A percentile compares a stretch with the other conserved stretches of the same genome.
phyloP scores from a whole-genome alignment of 352 stramenopile genomes.

The Phytophthora melonis region DNA sequence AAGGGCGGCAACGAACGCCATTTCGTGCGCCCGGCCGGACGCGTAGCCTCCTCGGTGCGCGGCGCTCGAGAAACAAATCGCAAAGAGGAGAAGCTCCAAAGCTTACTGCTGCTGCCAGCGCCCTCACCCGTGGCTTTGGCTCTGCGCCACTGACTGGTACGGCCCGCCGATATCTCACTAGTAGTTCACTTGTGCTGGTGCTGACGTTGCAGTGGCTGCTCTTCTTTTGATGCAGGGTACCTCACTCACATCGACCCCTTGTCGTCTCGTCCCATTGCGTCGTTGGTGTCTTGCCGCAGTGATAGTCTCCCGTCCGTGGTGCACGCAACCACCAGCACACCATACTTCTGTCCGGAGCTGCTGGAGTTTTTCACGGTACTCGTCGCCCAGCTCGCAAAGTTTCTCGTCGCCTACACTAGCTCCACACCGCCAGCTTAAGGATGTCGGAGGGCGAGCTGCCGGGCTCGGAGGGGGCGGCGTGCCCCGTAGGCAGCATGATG shows the following conservation, averaged over 20 bases:
- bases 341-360: slow-evolving; percentile 9
- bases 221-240: slow-evolving; percentile 34
- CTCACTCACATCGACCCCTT: slow-evolving; percentile 4
- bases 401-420: too few species aligned
- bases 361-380: background rate
- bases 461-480: slow-evolving; percentile 37
- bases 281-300: slow-evolving; percentile 8
- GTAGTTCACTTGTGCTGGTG: background rate
- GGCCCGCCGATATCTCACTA: background rate
- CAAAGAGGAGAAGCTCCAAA: slow-evolving; percentile 37
- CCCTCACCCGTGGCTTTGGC: slow-evolving; percentile 35
- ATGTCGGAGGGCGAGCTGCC: slow-evolving; percentile 28
- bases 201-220: slow-evolving; percentile 1
- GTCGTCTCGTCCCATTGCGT: slow-evolving; percentile 9
- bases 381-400: background rate
- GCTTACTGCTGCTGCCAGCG: background rate
- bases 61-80: slow-evolving; percentile 22
- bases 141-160: slow-evolving; percentile 41
- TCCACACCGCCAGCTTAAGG: slow-evolving; percentile 4
- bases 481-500: slow-evolving; percentile 52
- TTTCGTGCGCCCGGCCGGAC: slow-evolving; percentile 14
- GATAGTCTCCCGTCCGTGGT: slow-evolving; percentile 19
- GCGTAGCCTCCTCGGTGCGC: background rate
- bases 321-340: slow-evolving; percentile 1
- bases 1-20: slow-evolving; percentile 26